Base-by-base conservation (phyloP, 148 eudicot species). In the Cornus controversa region DNA sequence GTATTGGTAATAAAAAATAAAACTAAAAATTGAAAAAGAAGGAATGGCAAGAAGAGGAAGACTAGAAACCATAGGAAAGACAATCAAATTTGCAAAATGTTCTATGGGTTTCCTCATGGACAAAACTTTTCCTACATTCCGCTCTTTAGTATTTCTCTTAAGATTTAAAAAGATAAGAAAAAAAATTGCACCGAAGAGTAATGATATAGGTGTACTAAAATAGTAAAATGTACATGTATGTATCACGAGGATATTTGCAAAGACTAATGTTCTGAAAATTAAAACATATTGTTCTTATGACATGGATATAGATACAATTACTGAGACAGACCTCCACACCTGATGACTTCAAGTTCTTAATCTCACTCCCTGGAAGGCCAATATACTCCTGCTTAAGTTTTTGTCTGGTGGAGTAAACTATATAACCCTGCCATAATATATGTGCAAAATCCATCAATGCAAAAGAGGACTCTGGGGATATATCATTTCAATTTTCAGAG, bases 341-440 rank as follows among this genome's bases (percentile, higher is more conserved):
- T 78, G 94, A 89, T 57, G 76, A 72, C 89, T 80, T 95, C 86
- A 95, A 86, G 24, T 83, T 85, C 84, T 91, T 91, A 54, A 95
- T 88, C 80, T 95, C 93, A 74, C 84, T 84, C 28, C 89, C 90
- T 34, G 97, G 80, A 34, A 89, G 89, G 58, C 99, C 97, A 79
- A 83, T 16, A 79, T 91, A 95, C 82, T 93, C 91, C 77, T 82
- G 86, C 88, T 91, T 95, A 65, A 93, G 97, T 86, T 95, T 95
- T 72, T 93, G 88, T 75, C 75, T 91, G 26, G 86, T 81, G 27
- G 96, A 87, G 86, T 93, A 95, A 69, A 93, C 71, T 75, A 95
- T 66, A 85, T 93, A 95, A 64, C 99, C 99, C 96, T 96, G 88
- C 74, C 58, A 81, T 14, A 75, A 9, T 34, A 62, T 57, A 84